Evolutionary conservation across 768 basidiomycete species (phyloP), one percentile per base, ranked within the genome.

Genomic region (Tulasnella sp.): DNA sequence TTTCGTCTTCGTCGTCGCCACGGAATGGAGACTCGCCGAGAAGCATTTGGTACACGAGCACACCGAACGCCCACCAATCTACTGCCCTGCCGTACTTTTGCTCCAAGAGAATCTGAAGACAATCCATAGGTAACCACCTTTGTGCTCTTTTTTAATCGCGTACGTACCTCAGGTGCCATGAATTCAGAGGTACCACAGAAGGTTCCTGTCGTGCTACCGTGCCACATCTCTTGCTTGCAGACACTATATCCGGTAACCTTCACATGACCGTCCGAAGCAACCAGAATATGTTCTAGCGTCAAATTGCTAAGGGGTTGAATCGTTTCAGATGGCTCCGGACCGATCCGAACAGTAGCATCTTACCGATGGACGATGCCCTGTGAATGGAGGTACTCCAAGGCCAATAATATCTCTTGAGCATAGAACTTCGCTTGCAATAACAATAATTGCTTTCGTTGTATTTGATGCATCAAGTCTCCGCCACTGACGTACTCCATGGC

Each of bases 51-150:
- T 99, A 99, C 37, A 94, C 98, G 83, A 99, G 87, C 4, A 99
- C 98, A 82, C 98, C 98, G 85, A 99, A 99, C 18, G 98, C 98
- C 98, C 98, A 99, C 98, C 98, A 99, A 85, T 99, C 98, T 60
- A 99, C 98, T 16, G 98, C 97, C 50, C 96, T 95, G 14, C 96
- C 97, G 84, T 99, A 99, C 74, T 96, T 94, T 87, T 99, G 98
- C 87, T 99, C 98, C n/a, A 99, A 90, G 77, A 99, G 89, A 86
- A 99, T 99, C 97, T 99, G 82, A 8, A 41, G 18, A 83, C 83
- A 48, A 31, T 48, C 37, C 50, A 77, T 69, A 22, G 46, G 41
- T 37, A 8, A 34, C 9, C 41, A 20, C 37, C 31, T 22, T 74
- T 34, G 24, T 16, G 28, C 2, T 42, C 44, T 28, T 3, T 28